Conservation (phyloP, 176 grass and related monocot genomes). For the Musa beccarii region DNA sequence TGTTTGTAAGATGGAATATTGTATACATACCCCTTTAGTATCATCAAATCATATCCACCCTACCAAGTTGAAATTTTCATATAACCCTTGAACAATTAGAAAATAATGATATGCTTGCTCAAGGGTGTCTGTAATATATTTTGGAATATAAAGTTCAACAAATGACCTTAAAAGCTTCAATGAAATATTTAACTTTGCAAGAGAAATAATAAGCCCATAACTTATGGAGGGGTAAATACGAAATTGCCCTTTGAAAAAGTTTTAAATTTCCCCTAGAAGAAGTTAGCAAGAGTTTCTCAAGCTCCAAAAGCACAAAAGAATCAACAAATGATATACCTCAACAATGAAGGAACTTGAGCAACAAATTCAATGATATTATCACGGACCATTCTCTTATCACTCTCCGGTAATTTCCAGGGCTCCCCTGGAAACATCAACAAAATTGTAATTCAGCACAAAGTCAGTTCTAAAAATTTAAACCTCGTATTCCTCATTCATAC, state of each 20-base stretch:
- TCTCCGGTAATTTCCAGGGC: slow-evolving; percentile 47
- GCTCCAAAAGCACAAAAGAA: too few species aligned
- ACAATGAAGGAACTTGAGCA: slow-evolving; percentile 71
- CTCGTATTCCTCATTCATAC: slow-evolving; percentile 23
- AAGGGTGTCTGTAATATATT: not conserved
- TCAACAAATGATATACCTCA: slow-evolving; percentile 47
- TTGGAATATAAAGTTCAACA: not conserved
- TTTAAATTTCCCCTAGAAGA: too few species aligned
- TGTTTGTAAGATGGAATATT: too few species aligned
- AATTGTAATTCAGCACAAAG: not conserved
- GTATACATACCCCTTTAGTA: too few species aligned
- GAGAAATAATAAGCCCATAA: not conserved
- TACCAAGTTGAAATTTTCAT: not conserved
- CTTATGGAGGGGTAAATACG: too few species aligned
- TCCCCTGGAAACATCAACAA: slow-evolving; percentile 36
- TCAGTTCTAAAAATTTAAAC: slow-evolving; percentile 9
- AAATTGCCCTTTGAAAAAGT: too few species aligned
- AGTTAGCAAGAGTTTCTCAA: too few species aligned
- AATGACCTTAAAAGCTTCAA: too few species aligned
- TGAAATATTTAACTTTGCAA: not conserved
- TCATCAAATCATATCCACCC: not conserved
- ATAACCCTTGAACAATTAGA: not conserved
- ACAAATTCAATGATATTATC: slow-evolving; percentile 89
- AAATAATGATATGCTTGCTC: not conserved
- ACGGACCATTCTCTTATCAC: slow-evolving; percentile 64